These are phyloP conservation scores for Candida cerambycidarum DNA, from an alignment of 805 yeast genomes.

Conservation along the genomic window DNA sequence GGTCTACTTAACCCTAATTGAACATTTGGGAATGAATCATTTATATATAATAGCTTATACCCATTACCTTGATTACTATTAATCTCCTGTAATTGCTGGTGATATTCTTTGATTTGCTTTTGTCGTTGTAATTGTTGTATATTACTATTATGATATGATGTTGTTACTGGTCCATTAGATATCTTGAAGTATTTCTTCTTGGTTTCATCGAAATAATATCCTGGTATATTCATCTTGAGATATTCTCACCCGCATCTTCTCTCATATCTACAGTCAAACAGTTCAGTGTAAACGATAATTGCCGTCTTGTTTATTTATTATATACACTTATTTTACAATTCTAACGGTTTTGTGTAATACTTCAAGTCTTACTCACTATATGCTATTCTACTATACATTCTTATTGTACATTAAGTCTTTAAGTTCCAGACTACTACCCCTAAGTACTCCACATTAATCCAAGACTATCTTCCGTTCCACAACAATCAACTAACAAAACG, in stretches of 20 bases:
- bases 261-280: too few species aligned
- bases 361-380: too few species aligned
- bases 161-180: slow-evolving; percentile 25
- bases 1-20: slow-evolving; percentile 12
- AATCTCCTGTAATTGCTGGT: slow-evolving; percentile 5
- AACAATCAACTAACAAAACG: too few species aligned
- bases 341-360: too few species aligned
- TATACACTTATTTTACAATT: too few species aligned
- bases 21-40: slow-evolving; percentile 8
- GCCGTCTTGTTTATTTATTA: too few species aligned
- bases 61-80: slow-evolving; percentile 8
- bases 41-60: slow-evolving; percentile 10
- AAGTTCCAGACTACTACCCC: too few species aligned
- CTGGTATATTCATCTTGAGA: slow-evolving; percentile 26
- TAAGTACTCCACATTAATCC: too few species aligned
- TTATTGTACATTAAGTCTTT: too few species aligned
- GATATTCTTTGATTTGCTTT: slow-evolving; percentile 7
- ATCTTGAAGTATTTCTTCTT: slow-evolving; percentile 32
- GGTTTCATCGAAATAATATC: slow-evolving; percentile 29
- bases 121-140: slow-evolving; percentile 25
- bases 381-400: too few species aligned
- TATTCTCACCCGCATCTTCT: neutral
- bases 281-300: too few species aligned
- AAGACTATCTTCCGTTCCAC: too few species aligned
- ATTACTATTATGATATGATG: slow-evolving; percentile 29